Evolutionary conservation across 306 rosid species (phyloP), one percentile per base, ranked within the genome.

Genomic region (Pyrus communis): DNA sequence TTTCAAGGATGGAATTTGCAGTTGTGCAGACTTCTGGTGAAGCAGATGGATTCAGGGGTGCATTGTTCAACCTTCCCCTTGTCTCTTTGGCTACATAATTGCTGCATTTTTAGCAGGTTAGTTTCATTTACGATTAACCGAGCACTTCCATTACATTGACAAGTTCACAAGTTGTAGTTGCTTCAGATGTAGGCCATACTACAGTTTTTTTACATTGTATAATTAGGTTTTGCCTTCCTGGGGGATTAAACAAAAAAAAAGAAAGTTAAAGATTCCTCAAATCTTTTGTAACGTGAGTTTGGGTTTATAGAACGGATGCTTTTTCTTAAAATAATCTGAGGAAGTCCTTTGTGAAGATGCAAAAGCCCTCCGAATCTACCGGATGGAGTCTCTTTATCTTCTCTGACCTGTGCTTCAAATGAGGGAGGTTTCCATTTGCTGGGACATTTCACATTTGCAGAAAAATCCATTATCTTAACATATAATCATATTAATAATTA

Each of bases 1-100:
- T 84, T 89, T 89, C 75, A 80, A 70, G 72, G 82, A 81, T 6
- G 92, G 92, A 82, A 75, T 76, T 12, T 86, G 92, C 86, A 86
- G 77, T 69, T 86, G 90, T 79, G 77, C 19, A 69, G 88, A 86
- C 80, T 88, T 88, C 72, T 88, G 90, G 92, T 88, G 86, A 88
- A 78, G 72, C 19, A 61, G 65, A 62, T 49, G 74, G 55, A 82
- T 52, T 62, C 38, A 52, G 5, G 23, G 25, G 66, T 31, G 73
- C 27, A 52, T 11, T 62, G 33, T 74, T 59, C 58, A 60, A 23
- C 51, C 42, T 54, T 13, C 40, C 15, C 72, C 52, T 15, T 51
- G 73, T 43, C 55, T 23, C 57, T 15, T 31, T 55, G 33, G 22
- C 55, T 5, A 12, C 46, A 28, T 67, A 25, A 30, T 19, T 28